phyloP scores from a whole-genome alignment of 345 rosid species.

The Corchorus capsularis region DNA sequence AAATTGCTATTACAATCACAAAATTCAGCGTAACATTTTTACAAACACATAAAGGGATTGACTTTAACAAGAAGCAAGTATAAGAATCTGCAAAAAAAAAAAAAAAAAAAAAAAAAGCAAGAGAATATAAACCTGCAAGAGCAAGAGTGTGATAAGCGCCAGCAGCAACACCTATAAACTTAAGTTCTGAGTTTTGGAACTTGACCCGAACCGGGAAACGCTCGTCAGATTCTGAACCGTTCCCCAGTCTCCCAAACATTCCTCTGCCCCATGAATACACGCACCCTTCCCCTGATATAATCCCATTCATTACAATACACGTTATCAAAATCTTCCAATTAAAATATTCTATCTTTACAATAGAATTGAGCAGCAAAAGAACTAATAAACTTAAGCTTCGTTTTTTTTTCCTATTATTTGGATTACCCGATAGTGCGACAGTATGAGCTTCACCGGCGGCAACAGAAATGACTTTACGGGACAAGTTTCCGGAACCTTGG shows the following conservation, averaged over 20 bases:
- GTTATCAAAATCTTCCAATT: not conserved
- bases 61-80: not conserved
- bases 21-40: slow-evolving; percentile 5
- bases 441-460: slow-evolving; percentile 91
- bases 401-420: no score
- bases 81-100: not conserved
- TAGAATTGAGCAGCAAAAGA: not conserved
- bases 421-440: slow-evolving; percentile 67
- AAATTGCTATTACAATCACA: not conserved
- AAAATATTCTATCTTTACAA: not conserved
- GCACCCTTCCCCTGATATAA: slow-evolving; percentile 64
- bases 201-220: slow-evolving; percentile 60
- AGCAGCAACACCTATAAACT: slow-evolving; percentile 69
- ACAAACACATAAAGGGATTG: slow-evolving; percentile 9
- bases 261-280: slow-evolving; percentile 96
- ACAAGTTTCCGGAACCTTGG: slow-evolving; percentile 35
- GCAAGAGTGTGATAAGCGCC: slow-evolving; percentile 95
- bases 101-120: not conserved
- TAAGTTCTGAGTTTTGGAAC: slow-evolving; percentile 37
- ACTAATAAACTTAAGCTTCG: not conserved
- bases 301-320: not conserved
- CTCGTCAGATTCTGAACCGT: slow-evolving; percentile 70
- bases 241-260: slow-evolving; percentile 89
- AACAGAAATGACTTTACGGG: slow-evolving; percentile 44
- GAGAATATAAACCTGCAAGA: slow-evolving; percentile 56